Evolutionary conservation across 805 yeast species (phyloP), one percentile per base, ranked within the genome.

Genomic region (Wickerhamomyces chambardii): DNA sequence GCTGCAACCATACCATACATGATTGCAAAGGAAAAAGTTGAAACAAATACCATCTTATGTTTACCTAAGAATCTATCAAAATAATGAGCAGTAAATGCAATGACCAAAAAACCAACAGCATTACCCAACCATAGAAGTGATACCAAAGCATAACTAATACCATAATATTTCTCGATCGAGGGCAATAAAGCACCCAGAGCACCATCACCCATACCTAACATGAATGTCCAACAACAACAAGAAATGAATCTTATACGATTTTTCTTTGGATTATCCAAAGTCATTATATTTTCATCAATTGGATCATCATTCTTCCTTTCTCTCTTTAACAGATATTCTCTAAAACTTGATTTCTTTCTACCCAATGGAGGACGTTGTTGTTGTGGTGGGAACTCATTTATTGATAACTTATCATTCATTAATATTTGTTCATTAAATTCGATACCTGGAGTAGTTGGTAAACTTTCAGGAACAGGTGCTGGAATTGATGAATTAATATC

Each of bases 171-270:
- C 43, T 76, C 81, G 28, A 76, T 69, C 30, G 58, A 55, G 6
- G 78, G 79, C 34, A 76, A 52, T n/a, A 76, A 51, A 0, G 80
- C 77, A 39, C 82, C 83, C 2, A 77, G 70, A 12, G 75, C 72
- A 38, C 76, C 76, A 46, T 76, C 83, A 19, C 65, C 48, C 43
- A 70, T 50, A 2, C 80, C 80, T 10, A 50, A 42, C 2, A 60
- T 43, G 29, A 67, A 51, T 9, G 55, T 50, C 70, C 73, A 72
- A 5, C 51, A 5, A 24, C 68, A 53, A 11, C 61, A 48, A 9
- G 72, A 55, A 10, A 60, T 35, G 5, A 71, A 50, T 37, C 80
- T 52, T 57, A 62, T 63, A 15, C 38, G 30, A 43, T 70, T 73
- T 35, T 44, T 55, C 6, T 69, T 61, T 2, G 78, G 75, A 40